Base-by-base conservation (phyloP, 768 basidiomycete species). In the Calocybe indica region DNA sequence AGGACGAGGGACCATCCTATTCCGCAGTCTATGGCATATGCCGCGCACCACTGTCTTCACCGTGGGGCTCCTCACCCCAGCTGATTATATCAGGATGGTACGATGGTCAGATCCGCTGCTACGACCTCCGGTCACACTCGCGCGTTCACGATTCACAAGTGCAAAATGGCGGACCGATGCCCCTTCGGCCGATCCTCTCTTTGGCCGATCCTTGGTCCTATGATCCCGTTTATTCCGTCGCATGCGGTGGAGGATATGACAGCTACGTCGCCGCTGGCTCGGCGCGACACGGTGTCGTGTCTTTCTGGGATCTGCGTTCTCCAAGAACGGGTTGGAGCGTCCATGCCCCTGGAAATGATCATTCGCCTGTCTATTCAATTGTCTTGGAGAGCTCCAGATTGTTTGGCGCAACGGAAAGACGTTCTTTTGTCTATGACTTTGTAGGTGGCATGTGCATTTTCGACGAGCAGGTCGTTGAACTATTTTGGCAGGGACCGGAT, bases 1-100 rank as follows among this genome's bases (percentile, higher is more conserved):
- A 45, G 55, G 49, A 9, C 52, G 62, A 60, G 32, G 49, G 43
- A 9, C 50, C 55, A 35, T 53, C 63, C 6, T 59, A 55, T 3
- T 76, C 80, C 32, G 85, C 88, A 1, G 89, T 89, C 7, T 91
- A 90, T 65, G 84, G 78, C 37, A 77, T 92, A 59, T 68, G 79
- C 6, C 69, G 67, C 22, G 78, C 79, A 6, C 82, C 86, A 0
- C 70, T 72, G 0, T 71, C 78, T 28, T 82, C 82, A 14, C 78
- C 82, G 1, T 82, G 83, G 75, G 88, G 88, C 3, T 65, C 76
- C 1, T 85, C 86, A 3, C 79, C 85, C 12, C 74, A 88, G 56
- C 75, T 88, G 13, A 47, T 92, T 15, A 72, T 88, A 34, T 84
- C 86, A 1, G 90, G 88, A 1, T 91, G 89, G 88, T 92, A 80